These are phyloP conservation scores for Turritis glabra DNA, from an alignment of 345 rosid genomes.

Conservation along the genomic window DNA sequence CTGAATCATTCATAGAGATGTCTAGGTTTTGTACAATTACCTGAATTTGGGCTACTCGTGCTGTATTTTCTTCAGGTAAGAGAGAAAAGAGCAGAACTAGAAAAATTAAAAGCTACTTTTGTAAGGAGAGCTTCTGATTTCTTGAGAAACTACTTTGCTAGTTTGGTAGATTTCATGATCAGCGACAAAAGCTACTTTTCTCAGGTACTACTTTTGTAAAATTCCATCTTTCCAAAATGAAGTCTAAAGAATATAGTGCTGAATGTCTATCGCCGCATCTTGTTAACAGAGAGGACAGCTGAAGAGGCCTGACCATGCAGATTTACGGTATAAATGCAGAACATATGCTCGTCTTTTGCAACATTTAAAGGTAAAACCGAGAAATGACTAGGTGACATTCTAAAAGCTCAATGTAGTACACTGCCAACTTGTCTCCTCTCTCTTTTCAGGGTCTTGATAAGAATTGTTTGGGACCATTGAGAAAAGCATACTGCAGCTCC, in stretches of 20 bases:
- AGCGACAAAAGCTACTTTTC: slow-evolving; percentile 98
- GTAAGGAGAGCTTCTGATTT: slow-evolving; percentile 94
- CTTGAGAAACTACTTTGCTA: slow-evolving; percentile 91
- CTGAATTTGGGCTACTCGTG: slow-evolving; percentile 22
- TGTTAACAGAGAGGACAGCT: slow-evolving; percentile 87
- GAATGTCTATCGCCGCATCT: slow-evolving; percentile 27
- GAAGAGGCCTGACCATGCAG: slow-evolving; percentile 99
- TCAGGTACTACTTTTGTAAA: slow-evolving; percentile 55
- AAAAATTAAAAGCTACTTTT: slow-evolving; percentile 74
- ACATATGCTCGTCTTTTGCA: slow-evolving; percentile 98
- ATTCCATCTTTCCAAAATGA: slow-evolving; percentile 2
- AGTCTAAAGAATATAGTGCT: slow-evolving; percentile 10
- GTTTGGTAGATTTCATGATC: slow-evolving; percentile 99
- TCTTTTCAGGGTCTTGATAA: slow-evolving; percentile 80
- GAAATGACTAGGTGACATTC: slow-evolving; percentile 9
- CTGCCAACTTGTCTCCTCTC: slow-evolving; percentile 9
- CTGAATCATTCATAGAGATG: neutral
- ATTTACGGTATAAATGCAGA: slow-evolving; percentile 96
- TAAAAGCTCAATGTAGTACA: slow-evolving; percentile 14
- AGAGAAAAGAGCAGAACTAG: slow-evolving; percentile 87
- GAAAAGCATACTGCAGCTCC: slow-evolving; percentile 98
- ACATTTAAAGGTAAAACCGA: slow-evolving; percentile 74
- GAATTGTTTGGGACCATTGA: slow-evolving; percentile 80
- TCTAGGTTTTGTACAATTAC: slow-evolving; percentile 16
- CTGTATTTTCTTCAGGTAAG: slow-evolving; percentile 55